Percentiles rank a stretch among this genome's conserved stretches.
Conservation (phyloP, 208 protist genomes). For the Leishmania major region DNA sequence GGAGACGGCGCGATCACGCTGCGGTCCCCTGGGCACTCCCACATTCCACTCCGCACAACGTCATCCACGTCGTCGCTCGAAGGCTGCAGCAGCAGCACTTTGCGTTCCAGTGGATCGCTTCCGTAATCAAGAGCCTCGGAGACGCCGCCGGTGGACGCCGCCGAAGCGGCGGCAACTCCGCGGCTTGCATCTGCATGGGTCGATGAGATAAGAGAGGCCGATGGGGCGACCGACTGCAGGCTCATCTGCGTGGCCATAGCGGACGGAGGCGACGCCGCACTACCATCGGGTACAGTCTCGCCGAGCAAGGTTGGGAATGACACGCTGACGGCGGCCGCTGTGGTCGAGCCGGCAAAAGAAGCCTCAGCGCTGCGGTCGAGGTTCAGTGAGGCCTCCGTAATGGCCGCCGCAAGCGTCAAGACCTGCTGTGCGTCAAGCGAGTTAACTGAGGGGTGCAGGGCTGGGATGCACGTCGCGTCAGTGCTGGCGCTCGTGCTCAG, state of each 20-base stretch:
- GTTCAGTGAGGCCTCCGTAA: conserved; percentile 40
- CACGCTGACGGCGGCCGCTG: neutral
- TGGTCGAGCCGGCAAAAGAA: conserved; percentile 4
- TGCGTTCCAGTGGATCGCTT: conserved; percentile 39
- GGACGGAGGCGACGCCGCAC: conserved; percentile 5
- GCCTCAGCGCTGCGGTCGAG: conserved; percentile 5
- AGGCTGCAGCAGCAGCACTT: conserved; percentile 14
- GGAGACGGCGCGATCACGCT: neutral
- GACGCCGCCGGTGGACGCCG: neutral
- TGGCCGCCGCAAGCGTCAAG: conserved; percentile 41
- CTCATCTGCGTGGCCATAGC: conserved; percentile 13
- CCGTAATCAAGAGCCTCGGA: neutral
- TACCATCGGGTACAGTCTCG: neutral
- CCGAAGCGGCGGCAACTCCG: neutral
- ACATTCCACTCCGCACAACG: too few species aligned
- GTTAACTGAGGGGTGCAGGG: conserved; percentile 2
- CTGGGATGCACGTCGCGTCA: neutral
- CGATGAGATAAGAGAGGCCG: neutral
- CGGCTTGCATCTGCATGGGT: conserved; percentile 1
- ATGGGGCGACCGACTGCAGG: neutral
- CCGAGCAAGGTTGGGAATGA: conserved; percentile 10
- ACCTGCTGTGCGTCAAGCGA: conserved; percentile 29
- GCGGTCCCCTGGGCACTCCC: neutral
- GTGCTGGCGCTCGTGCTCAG: conserved; percentile 2
- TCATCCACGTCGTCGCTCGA: conserved; percentile 8